phyloP scores from a whole-genome alignment of 192 early-diverging fungal species.

The Umbelopsis isabellina region DNA sequence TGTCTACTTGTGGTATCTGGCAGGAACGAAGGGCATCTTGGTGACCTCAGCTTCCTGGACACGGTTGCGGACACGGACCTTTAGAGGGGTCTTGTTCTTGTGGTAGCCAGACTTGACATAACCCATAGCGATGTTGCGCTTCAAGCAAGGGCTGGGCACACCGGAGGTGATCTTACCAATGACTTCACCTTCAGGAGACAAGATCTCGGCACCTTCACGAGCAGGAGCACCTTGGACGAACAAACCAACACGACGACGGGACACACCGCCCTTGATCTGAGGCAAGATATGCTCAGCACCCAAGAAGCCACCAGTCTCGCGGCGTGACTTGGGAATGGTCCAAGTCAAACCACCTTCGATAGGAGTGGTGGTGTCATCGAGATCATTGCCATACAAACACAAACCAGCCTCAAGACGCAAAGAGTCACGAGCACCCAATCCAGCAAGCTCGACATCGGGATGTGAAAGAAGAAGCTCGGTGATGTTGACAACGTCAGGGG shows the following conservation, averaged over 20 bases:
- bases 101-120: constrained; percentile 89
- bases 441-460: constrained; percentile 86
- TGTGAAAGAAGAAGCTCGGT: constrained; percentile 69
- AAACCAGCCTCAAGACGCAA: constrained; percentile 96
- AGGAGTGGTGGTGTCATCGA: constrained; percentile 90
- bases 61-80: constrained; percentile 88
- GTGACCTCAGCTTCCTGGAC: constrained; percentile 80
- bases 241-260: constrained; percentile 85
- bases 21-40: constrained; percentile 96
- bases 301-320: constrained; percentile 89
- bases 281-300: constrained; percentile 84
- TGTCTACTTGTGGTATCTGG: constrained; percentile 74
- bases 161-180: constrained; percentile 92
- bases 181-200: constrained; percentile 59
- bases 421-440: constrained; percentile 92
- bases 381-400: constrained; percentile 96
- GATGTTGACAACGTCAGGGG: constrained; percentile 66
- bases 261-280: constrained; percentile 82
- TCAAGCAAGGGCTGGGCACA: constrained; percentile 86
- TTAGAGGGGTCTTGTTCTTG: constrained; percentile 89
- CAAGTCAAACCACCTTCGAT: constrained; percentile 93
- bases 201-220: constrained; percentile 74
- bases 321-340: constrained; percentile 89
- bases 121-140: constrained; percentile 98
- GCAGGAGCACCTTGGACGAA: constrained; percentile 94